Base-by-base conservation (phyloP, 768 basidiomycete species). In the Termitomyces sp. region DNA sequence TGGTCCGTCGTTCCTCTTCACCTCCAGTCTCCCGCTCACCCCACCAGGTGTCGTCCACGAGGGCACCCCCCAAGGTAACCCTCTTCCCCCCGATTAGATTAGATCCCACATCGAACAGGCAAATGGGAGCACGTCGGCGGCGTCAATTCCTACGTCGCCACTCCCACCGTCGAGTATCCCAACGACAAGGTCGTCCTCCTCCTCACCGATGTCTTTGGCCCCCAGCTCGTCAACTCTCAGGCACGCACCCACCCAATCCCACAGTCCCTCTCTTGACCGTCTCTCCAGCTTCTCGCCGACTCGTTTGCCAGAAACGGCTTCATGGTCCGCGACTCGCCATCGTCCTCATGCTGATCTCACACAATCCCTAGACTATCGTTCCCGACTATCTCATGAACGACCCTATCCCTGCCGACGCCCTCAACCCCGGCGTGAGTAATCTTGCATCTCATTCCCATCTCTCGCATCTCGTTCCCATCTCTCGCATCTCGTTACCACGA, bases 121-220 rank as follows among this genome's bases (percentile, higher is more conserved):
- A 75, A 73, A 63, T 67, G 72, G 62, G 76, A 80, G 59, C 59
- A 63, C 25, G 73, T 85, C 55, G 73, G 67, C 25, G 83, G 81
- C 3, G 73, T 84, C 45, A 64, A 70, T 8, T 72, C 69, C 59
- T 86, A 87, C 58, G 72, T 84, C 50, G 78, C 79, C 1, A 82
- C 78, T 1, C 85, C 85, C 12, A 66, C 72, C 0, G 61, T 62
- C 3, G 76, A 78, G 39, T 83, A 80, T 57, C 68, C 77, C 52
- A 79, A 82, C 67, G 74, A 79, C 60, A 85, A 84, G 65, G 81
- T 76, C 27, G 52, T 86, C 47, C 73, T 87, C 27, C 80, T 73
- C 71, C 65, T 86, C 25, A 55, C 80, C 3, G 85, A 84, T 59
- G 69, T 76, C 45, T 83, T 80, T 56, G 84, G 83, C 8, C 63